Evolutionary conservation across 148 eudicot species (phyloP), one percentile per base, ranked within the genome.

Genomic region (Rhododendron molle): DNA sequence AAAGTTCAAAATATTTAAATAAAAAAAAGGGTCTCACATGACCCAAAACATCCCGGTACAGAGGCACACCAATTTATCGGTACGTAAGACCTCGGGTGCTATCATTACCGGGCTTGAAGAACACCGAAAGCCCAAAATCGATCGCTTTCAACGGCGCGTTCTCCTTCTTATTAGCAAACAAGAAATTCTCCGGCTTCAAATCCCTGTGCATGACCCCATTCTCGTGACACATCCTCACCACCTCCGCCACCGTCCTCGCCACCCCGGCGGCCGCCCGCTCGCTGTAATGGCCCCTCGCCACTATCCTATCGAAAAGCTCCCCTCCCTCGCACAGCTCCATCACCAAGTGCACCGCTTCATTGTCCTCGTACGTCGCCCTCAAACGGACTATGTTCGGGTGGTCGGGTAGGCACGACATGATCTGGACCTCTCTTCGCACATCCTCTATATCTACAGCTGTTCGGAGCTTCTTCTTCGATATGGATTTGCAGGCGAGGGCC

Each of bases 301-400:
- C 98, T 28, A 95, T 95, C 91, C 98, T 76, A 69, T 95, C 98
- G 36, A 95, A 95, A n/a, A 95, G 78, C 83, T 95, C 98, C 5
- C 98, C 98, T 0, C 98, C 98, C 56, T 93, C 98, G 81, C 98
- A 95, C 13, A 95, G 50, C 93, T 95, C 98, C 98, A 95, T 95
- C 21, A 95, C 98, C 85, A 95, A 82, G 58, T 95, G 98, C 40
- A 95, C 98, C 9, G 96, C 96, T 69, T 93, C 95, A 73, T 91
- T 87, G 40, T 95, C 98, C 87, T 95, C 98, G 20, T 95, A 95
- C 13, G 94, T 93, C 15, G 95, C 96, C 71, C 87, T 88, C 1
- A 95, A 81, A 81, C 88, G 86, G 81, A 94, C 98, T 43, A 94
- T 84, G 56, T 94, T 94, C 1, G 94, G 91, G 67, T 93, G 96